Base-by-base conservation (phyloP, 2,329 filamentous ascomycete genomes). In the Claviceps sp. region DNA sequence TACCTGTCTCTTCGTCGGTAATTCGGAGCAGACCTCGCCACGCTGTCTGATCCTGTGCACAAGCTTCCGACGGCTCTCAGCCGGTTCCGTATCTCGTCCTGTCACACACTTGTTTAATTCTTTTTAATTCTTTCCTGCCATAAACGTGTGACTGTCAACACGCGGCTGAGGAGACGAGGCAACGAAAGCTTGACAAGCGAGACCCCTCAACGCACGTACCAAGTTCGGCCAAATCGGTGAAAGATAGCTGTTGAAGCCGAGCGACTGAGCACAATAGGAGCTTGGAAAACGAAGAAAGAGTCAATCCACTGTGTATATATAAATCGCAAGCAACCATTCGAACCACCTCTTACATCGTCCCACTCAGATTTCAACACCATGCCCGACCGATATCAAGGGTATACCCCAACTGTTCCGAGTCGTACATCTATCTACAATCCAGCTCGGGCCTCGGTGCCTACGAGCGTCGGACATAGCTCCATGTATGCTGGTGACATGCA, bases 401-500 rank as follows among this genome's bases (percentile, higher is more conserved):
- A 71, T 51, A 52, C 47, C n/a, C 50, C 56, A 10, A 42, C 64
- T 50, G 63, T 66, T 49, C 64, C 72, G 54, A 69, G 70, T 53
- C 69, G 74, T 55, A 72, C 75, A 52, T 69, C 68, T 34, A 67
- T 66, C 5, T 64, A 67, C 62, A 76, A 68, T 51, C 75, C 77
- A 47, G 76, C 74, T 52, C 73, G 77, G 53, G 65, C 74, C 48
- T 80, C 77, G 30, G 64, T 81, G 62, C 78, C 78, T 17, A 68
- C 72, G 47, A 71, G 70, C 60, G 65, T 75, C 50, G 73, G 71
- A 24, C 76, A 76, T 61, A 72, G 68, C 59, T 68, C 72, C 54
- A 65, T 72, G 52, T 78, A 78, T 56, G 68, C 69, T 54, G 73
- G 74, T 50, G 78, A 81, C 59, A 68, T 77, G 53, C 76, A 81